phyloP scores from a whole-genome alignment of 2,329 filamentous ascomycete genomes.

The Myriosclerotinia curreyana region DNA sequence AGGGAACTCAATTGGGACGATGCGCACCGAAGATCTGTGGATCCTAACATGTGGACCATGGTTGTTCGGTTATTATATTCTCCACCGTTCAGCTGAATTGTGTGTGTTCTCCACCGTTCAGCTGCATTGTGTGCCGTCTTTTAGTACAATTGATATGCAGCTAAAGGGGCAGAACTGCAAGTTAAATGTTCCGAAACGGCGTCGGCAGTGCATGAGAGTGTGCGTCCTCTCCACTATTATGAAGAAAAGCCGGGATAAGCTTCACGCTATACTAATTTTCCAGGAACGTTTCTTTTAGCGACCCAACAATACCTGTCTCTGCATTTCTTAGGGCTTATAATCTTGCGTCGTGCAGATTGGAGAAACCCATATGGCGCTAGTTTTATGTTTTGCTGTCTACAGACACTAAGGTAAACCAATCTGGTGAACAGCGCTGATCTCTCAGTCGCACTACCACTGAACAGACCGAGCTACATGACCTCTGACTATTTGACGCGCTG shows the following conservation, averaged over 20 bases:
- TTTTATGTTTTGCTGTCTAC: too few relatives aligned
- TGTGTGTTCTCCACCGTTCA: not conserved
- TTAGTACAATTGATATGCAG: not conserved
- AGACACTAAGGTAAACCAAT: not conserved
- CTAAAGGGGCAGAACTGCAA: not conserved
- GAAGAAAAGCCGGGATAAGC: not conserved
- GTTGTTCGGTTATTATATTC: not conserved
- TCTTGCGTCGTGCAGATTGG: too few relatives aligned
- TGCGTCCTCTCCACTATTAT: not conserved
- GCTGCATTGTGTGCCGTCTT: not conserved
- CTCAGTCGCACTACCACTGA: constrained; percentile 4
- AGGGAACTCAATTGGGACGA: not conserved
- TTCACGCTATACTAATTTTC: not conserved
- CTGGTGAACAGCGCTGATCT: not conserved
- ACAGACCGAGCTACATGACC: not conserved
- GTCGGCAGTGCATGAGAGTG: not conserved
- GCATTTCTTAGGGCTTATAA: not conserved
- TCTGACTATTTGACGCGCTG: not conserved
- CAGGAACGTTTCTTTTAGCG: not conserved
- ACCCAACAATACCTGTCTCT: not conserved
- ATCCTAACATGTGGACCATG: not conserved
- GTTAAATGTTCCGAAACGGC: not conserved
- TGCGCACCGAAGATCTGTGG: not conserved
- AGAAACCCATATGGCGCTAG: too few relatives aligned
- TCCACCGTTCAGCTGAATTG: constrained; percentile 1